Evolutionary conservation across 805 yeast genomes (phyloP), one percentile per base, ranked within the genome.

Genomic region (Metschnikowia peoriensis): DNA sequence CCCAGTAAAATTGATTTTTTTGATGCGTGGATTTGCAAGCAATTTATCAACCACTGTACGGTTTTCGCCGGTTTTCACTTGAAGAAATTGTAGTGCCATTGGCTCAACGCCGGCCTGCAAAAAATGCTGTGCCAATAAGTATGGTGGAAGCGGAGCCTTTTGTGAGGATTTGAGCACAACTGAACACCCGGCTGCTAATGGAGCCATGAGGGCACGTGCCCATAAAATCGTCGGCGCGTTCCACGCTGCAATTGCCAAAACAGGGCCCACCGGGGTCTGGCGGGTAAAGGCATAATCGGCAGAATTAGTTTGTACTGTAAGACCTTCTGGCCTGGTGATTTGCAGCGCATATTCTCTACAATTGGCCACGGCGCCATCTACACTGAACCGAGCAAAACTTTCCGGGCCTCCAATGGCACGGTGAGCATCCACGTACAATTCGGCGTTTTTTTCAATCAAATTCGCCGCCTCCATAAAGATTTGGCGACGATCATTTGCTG

Each of bases 151-250:
- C 0, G 81, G 71, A 3, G 79, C 64, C 49, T 69, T 64, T 44
- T 77, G 80, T 14, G 75, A 64, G 1, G 79, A 64, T 52, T 76
- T 77, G 38, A 69, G 53, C 16, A 77, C 61, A 11, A 78, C 81
- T 0, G 80, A 76, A 54, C 81, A 76, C 1, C 81, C 81, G 11
- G 81, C 81, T 40, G 76, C 75, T 50, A 78, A 62, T 1, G 81
- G 82, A 6, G 77, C 76, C 15, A 67, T 54, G 3, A 78, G 66
- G 1, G 78, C 64, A 50, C 81, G 64, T 14, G 68, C 66, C 12
- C 71, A 62, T 35, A 78, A 61, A 14, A 76, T 65, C 0, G 71
- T 71, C 1, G 82, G 80, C 1, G 79, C 81, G 61, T 78, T 78
- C 82, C 81, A 78, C 0, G 82, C 75, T 2, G 80, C 66, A 1